Evolutionary conservation across 2,329 filamentous ascomycete species (phyloP), one percentile per base, ranked within the genome.

Genomic region (Penicillium oxalicum): DNA sequence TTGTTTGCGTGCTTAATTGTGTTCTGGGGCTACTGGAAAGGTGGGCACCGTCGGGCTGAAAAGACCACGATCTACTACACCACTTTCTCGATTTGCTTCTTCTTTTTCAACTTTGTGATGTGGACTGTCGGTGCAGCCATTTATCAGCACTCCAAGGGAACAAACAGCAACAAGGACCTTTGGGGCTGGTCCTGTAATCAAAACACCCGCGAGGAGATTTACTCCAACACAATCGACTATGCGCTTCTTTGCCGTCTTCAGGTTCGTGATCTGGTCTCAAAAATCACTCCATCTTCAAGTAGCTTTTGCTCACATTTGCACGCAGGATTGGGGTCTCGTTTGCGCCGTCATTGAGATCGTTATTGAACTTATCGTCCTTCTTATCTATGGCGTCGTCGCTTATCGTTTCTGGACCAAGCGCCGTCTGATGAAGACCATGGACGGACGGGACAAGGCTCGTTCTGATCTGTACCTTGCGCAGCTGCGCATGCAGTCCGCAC

Each of bases 181-280:
- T 98, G 93, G 93, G 91, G 91, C 51, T 98, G 93, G 93, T 83
- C 89, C n/a, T 98, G 93, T 70, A 86, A 91, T 49, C 80, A 95
- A 62, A 97, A 96, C 69, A 82, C 84, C 56, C 84, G 91, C 52
- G 75, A 84, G 47, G 72, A 89, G 44, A 74, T 95, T 45, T 97
- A 91, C 68, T 67, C 82, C 53, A 77, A 91, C 48, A 84, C 93
- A 61, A 81, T 98, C 60, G 79, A 93, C 71, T 98, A 97, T 71
- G 82, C 82, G 26, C 84, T 98, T 44, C 80, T 97, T 58, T 98
- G 93, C 76, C 86, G 91, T 61, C 82, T 98, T 62, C 84, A 87
- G 76, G 84, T 86, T 74, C 70, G 78, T 60, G 57, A 51, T 29
- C 36, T 28, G 34, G 4, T 40, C 39, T 40, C 61, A 70, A 64